A percentile compares a stretch with the other conserved stretches of the same genome.
Evolutionary conservation across 1,284 basidiomycete species (phyloP).

Genomic region (Pholiota adiposa): DNA sequence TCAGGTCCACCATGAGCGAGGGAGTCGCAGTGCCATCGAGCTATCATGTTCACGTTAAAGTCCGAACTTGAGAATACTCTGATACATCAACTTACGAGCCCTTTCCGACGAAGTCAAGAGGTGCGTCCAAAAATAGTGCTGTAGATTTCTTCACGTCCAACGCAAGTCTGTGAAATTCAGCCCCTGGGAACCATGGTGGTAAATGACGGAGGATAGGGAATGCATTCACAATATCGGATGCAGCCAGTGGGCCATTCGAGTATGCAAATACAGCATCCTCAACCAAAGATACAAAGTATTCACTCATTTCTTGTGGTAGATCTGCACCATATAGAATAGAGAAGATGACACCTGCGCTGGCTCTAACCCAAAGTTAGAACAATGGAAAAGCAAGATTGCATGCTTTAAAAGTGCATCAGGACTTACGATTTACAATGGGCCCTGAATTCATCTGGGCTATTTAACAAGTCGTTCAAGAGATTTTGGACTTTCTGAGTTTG

Average conservation of each 20-base stretch:
- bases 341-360: conserved; percentile 28
- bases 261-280: conserved; percentile 21
- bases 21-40: conserved; percentile 14
- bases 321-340: conserved; percentile 31
- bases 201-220: conserved; percentile 28
- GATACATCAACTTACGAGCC: conserved; percentile 31
- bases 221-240: conserved; percentile 23
- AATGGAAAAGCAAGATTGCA: too few relatives aligned
- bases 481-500: conserved; percentile 28
- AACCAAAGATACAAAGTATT: conserved; percentile 27
- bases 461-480: conserved; percentile 27
- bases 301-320: conserved; percentile 23
- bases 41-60: conserved; percentile 1
- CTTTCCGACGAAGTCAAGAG: conserved; percentile 34
- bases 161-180: conserved; percentile 33
- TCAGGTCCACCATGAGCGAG: conserved; percentile 19
- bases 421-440: conserved; percentile 30
- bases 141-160: conserved; percentile 29
- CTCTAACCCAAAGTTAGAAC: conserved; percentile 19
- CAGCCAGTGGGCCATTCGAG: conserved; percentile 12
- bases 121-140: conserved; percentile 30
- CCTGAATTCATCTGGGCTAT: conserved; percentile 27
- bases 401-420: too few relatives aligned
- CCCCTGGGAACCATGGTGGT: conserved; percentile 44
- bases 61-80: background rate